Evolutionary conservation across 495 filamentous ascomycete species (phyloP).

Genomic region (Hypoxylon lenormandii): DNA sequence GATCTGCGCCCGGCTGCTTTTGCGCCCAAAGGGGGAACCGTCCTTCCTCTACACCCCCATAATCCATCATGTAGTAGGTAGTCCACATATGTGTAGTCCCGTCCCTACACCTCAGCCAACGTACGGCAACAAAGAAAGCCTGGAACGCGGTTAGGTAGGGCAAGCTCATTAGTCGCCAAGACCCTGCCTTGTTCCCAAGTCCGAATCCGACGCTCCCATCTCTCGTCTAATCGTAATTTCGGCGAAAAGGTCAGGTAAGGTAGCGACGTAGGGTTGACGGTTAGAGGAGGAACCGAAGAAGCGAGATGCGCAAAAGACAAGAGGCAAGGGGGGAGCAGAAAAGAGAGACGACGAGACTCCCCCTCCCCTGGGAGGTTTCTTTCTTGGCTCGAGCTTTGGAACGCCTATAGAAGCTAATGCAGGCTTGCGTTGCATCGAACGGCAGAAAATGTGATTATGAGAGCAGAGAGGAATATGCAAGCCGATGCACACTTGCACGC

Average conservation of each 20-base stretch:
- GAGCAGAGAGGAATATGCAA: conserved; percentile 39
- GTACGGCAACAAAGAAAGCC: conserved; percentile 16
- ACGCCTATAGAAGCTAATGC: conserved; percentile 39
- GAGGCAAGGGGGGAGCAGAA: neutral
- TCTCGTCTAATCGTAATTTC: conserved; percentile 34
- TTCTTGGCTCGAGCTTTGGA: conserved; percentile 31
- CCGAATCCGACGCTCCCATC: neutral
- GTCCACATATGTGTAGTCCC: neutral
- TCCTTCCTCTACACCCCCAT: conserved; percentile 11
- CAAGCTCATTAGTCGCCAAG: conserved; percentile 22
- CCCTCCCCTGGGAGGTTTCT: no score
- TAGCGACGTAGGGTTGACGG: conserved; percentile 9
- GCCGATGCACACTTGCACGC: conserved; percentile 45
- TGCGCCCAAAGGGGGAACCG: conserved; percentile 36
- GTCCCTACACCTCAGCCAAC: neutral
- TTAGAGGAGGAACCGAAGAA: conserved; percentile 11
- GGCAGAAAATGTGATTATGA: conserved; percentile 46
- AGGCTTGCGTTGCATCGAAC: conserved; percentile 45
- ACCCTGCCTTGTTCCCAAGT: conserved; percentile 9
- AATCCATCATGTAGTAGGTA: conserved; percentile 6
- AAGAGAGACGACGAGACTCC: neutral
- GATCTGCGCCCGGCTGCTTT: conserved; percentile 38
- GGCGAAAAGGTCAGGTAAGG: conserved; percentile 5
- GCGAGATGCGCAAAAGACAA: conserved; percentile 15
- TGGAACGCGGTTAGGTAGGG: conserved; percentile 24